A percentile compares a stretch with the other conserved stretches of the same genome.
Conservation (phyloP, 1,284 basidiomycete genomes). For the Tremellales sp. region DNA sequence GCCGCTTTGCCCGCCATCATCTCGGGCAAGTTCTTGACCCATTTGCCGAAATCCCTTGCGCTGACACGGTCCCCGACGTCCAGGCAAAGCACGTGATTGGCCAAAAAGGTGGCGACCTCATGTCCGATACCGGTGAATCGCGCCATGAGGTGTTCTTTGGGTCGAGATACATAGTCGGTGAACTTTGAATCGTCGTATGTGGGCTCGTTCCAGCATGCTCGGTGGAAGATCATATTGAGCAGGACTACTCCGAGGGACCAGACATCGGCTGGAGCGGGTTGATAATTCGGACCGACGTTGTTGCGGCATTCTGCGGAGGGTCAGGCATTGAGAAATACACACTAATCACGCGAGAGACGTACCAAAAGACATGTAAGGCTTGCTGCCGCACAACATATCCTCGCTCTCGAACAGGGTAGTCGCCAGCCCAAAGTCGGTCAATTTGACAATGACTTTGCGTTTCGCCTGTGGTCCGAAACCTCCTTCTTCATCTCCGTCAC, state of each 20-base stretch:
- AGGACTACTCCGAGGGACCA: conserved; percentile 3
- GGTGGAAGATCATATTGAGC: conserved; percentile 98
- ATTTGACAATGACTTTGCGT: conserved; percentile 74
- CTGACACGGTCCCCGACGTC: conserved; percentile 58
- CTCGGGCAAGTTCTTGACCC: conserved; percentile 75
- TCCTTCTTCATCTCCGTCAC: conserved; percentile 48
- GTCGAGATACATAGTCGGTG: conserved; percentile 71
- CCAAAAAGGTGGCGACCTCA: conserved; percentile 79
- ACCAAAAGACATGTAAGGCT: conserved; percentile 98
- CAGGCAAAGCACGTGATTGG: conserved; percentile 80
- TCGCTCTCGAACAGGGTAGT: conserved; percentile 82
- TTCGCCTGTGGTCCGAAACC: conserved; percentile 44
- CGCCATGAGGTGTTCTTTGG: conserved; percentile 77
- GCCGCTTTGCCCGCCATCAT: conserved; percentile 56
- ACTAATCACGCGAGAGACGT: conserved; percentile 32
- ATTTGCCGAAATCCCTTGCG: conserved; percentile 78
- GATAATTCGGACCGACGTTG: conserved; percentile 88
- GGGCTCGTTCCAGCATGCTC: conserved; percentile 98
- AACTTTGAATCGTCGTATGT: conserved; percentile 71
- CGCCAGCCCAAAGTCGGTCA: conserved; percentile 94
- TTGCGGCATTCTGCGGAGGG: conserved; percentile 80
- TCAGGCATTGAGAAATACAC: conserved; percentile 8
- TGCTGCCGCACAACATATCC: conserved; percentile 98
- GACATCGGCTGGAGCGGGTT: conserved; percentile 70
- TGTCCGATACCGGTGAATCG: conserved; percentile 90